phyloP scores from a whole-genome alignment of 2,329 filamentous ascomycete species.

The Penicillium sclerotigenum region DNA sequence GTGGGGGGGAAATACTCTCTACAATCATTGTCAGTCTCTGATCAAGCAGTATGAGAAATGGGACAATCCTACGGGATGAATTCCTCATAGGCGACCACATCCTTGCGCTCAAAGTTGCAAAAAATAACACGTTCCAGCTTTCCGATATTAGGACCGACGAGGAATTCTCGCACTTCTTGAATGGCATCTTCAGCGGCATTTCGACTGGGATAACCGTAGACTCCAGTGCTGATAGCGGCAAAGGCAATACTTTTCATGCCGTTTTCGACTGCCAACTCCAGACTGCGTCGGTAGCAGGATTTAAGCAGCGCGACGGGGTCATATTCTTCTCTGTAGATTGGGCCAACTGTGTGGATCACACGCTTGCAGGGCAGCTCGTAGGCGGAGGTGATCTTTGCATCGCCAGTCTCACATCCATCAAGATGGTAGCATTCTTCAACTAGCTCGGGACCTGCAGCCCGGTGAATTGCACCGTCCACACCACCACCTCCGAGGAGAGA shows the following conservation, averaged over 20 bases:
- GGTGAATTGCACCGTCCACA: conserved; percentile 83
- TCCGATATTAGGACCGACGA: conserved; percentile 44
- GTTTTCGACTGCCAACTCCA: conserved; percentile 68
- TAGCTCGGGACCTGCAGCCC: conserved; percentile 69
- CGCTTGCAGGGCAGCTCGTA: conserved; percentile 72
- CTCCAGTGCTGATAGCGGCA: conserved; percentile 77
- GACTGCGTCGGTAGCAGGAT: conserved; percentile 66
- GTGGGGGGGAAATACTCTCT: conserved; percentile 52
- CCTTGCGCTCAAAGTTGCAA: conserved; percentile 76
- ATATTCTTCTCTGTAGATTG: conserved; percentile 58
- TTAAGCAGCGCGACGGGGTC: conserved; percentile 46
- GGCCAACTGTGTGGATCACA: conserved; percentile 89
- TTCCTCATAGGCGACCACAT: conserved; percentile 68
- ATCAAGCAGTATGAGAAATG: background rate
- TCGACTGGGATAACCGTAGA: conserved; percentile 79
- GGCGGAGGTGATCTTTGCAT: conserved; percentile 76
- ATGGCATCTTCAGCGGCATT: conserved; percentile 72
- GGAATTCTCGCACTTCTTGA: conserved; percentile 55
- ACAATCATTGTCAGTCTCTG: conserved; percentile 7
- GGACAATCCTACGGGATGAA: conserved; percentile 65
- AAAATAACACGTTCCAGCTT: conserved; percentile 73
- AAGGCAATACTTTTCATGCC: conserved; percentile 74
- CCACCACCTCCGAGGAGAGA: conserved; percentile 82
- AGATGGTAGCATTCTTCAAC: conserved; percentile 68
- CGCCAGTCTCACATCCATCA: conserved; percentile 70